phyloP scores from a whole-genome alignment of 1,284 basidiomycete species.

The Fomitopsis schrenkii region DNA sequence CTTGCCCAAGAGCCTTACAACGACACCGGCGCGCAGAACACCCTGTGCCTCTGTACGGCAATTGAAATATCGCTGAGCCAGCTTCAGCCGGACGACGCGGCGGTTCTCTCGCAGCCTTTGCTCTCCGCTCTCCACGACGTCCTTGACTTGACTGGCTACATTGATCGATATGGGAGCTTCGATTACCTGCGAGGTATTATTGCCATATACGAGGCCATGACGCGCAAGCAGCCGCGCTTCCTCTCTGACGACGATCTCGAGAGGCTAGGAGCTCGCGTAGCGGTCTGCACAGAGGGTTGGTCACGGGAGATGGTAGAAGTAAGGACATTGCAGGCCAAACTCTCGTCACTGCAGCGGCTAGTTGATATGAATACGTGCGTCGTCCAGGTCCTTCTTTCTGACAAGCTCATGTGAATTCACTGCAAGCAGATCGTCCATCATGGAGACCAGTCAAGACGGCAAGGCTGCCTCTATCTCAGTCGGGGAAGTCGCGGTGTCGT shows the following conservation, averaged over 20 bases:
- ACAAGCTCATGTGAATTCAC: neutral
- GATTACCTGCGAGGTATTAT: neutral
- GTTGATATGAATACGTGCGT: neutral
- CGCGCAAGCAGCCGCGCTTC: neutral
- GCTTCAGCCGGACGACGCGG: neutral
- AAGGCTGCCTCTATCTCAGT: too few relatives aligned
- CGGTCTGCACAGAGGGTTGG: neutral
- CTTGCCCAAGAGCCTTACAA: neutral
- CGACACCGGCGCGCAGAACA: neutral
- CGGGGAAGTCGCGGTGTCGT: too few relatives aligned
- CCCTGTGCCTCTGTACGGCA: neutral
- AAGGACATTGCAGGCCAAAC: neutral
- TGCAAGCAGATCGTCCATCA: too few relatives aligned
- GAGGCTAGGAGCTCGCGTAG: neutral
- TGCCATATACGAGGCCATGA: neutral
- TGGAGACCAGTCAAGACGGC: too few relatives aligned
- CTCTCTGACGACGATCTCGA: neutral
- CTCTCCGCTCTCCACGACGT: neutral
- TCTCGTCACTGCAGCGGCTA: constrained; percentile 35
- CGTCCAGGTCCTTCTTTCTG: neutral
- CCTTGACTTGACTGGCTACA: neutral
- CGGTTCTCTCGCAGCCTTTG: neutral
- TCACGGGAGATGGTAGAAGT: neutral
- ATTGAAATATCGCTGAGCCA: neutral
- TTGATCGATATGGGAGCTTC: neutral